phyloP scores from a whole-genome alignment of 805 yeast genomes.

The Wickerhamiella kurtzmanii region DNA sequence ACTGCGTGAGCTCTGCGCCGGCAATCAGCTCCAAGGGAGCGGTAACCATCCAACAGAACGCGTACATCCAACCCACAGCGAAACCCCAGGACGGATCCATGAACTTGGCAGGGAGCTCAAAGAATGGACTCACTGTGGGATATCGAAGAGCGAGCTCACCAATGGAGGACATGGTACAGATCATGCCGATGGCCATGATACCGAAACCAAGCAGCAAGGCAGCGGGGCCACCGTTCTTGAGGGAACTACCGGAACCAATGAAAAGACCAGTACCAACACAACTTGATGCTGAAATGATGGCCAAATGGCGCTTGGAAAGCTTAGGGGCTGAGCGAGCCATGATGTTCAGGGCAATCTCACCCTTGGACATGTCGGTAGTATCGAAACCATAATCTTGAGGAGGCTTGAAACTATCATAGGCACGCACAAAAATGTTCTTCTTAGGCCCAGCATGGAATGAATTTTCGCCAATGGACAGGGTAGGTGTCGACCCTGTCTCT shows the following conservation, averaged over 20 bases:
- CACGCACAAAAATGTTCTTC: conserved; percentile 8
- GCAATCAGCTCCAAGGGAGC: conserved; percentile 47
- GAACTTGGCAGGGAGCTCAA: conserved; percentile 42
- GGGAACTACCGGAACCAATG: conserved; percentile 49
- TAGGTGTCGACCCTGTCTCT: not conserved
- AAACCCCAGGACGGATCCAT: conserved; percentile 52
- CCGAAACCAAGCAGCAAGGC: conserved; percentile 44
- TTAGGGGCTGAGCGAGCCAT: conserved; percentile 32
- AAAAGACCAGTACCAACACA: conserved; percentile 65
- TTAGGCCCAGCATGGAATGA: not conserved
- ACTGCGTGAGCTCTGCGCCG: conserved; percentile 40
- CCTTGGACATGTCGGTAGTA: conserved; percentile 13
- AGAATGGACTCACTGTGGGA: conserved; percentile 42
- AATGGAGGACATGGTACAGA: conserved; percentile 45
- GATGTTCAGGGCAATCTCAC: conserved; percentile 17
- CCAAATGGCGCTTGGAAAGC: conserved; percentile 35
- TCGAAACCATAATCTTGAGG: conserved; percentile 14
- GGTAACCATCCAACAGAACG: conserved; percentile 44
- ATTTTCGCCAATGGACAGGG: not conserved
- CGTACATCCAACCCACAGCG: conserved; percentile 56
- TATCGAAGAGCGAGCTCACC: conserved; percentile 56
- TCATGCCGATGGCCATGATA: conserved; percentile 47
- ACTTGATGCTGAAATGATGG: conserved; percentile 73
- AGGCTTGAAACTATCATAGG: conserved; percentile 23
- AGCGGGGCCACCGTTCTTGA: conserved; percentile 51